Base-by-base conservation (phyloP, 257 asterid species). In the Nicotiana undulata region DNA sequence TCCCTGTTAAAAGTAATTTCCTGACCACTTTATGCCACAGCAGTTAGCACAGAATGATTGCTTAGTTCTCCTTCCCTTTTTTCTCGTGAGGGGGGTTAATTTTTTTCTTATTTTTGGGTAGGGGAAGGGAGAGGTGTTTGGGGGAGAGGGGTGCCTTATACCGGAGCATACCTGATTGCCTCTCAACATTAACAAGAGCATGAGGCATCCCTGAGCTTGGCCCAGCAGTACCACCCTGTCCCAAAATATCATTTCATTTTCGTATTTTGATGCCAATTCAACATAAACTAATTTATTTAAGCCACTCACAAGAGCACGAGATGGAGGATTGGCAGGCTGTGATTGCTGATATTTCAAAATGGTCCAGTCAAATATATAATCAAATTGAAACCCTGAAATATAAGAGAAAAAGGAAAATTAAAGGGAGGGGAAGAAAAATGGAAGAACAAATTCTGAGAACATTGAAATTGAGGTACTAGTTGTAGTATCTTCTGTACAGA, bases 351-450 rank as follows among this genome's bases (percentile, higher is more conserved):
- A 93, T 82, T 92, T 92, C 88, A 93, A 83, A 81, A 93, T 92
- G 64, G 95, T 92, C 98, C 98, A 93, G 89, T 93, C 98, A 81
- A 85, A 93, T 24, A 92, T 90, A 84, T 90, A 87, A 87, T 93
- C 97, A 58, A 87, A 88, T 75, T 92, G 98, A 84, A 93, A 92
- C 60, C 98, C 98, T 93, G 92, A 66, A 76, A 55, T 63, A 53
- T 37, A 74, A 17, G 10, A 16, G 28, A 24, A 78, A 18, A 46
- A 12, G 60, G 20, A 59, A 46, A 58, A 82, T 17, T 61, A 29
- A 75, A 31, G 76, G 12, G 46, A 37, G 44, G 32, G 56, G n/a
- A 44, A 12, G 9, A 22, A 74, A 74, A 49, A 51, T 3, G 26
- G 63, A 74, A 26, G 79, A 6, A 2, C 56, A 51, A 34, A 49